Evolutionary conservation across 2,329 filamentous ascomycete genomes (phyloP), one percentile per base, ranked within the genome.

Genomic region (Fusarium guadeloupense): DNA sequence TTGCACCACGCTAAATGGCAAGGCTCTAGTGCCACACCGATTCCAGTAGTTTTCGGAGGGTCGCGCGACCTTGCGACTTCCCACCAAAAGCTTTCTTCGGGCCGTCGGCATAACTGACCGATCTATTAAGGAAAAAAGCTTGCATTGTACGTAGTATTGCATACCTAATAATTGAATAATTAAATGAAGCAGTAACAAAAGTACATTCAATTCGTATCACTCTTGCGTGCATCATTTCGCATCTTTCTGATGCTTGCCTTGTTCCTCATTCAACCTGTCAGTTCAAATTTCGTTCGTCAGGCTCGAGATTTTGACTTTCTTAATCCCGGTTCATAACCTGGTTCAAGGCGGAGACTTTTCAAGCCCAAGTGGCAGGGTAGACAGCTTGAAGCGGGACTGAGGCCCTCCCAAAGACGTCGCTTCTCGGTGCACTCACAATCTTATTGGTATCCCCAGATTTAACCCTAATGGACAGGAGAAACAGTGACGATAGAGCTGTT

Each of bases 401-500:
- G 40, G 26, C 30, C 42, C 42, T 51, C 45, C 40, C 20, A 54
- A 50, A 53, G 44, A 50, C 55, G 41, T 66, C 67, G 67, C 67
- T 69, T 69, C 63, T 69, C 67, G 67, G 67, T 16, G 48, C 44
- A 54, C 34, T 48, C 44, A 52, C 33, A n/a, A 16, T 67, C 63
- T 67, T 55, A 69, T 69, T 69, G 67, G 67, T 63, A 69, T 68
- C 67, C 67, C 67, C 65, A 54, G 62, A 33, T 66, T 68, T 66
- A 61, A 23, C 45, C 38, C 21, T 47, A 19, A 41, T 40, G 40
- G 39, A 44, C 39, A 49, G 20, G 30, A 43, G 19, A 35, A 49
- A 30, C 23, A 58, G 13, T 31, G 38, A n/a, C 46, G 47, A 64
- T 40, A 54, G 20, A 37, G 35, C 50, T 58, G 17, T 23, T n/a